Conservation (phyloP, 176 grass and related monocot genomes). For the Eleusine indica region DNA sequence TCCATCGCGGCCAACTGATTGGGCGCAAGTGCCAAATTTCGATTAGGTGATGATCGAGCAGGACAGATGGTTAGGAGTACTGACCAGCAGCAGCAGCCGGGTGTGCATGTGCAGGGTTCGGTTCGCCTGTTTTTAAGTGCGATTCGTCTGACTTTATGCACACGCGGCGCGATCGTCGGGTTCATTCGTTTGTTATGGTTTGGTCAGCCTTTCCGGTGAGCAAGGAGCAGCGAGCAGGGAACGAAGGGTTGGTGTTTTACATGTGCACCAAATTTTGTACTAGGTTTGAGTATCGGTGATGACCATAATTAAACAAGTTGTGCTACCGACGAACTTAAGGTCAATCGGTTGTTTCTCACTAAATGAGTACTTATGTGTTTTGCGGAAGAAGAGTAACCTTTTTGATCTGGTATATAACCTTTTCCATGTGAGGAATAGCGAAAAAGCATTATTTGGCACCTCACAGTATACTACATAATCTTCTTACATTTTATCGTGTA, state of each 20-base stretch:
- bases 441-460: no score
- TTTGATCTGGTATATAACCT: no score
- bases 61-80: background rate
- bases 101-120: conserved; percentile 34
- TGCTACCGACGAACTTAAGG: no score
- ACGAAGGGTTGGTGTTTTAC: conserved; percentile 1
- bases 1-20: background rate
- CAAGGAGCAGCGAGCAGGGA: no score
- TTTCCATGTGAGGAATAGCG: no score
- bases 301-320: no score
- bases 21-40: background rate
- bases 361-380: no score
- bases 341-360: no score
- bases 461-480: no score
- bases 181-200: background rate
- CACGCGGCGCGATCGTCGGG: conserved; percentile 13
- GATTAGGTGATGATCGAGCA: background rate
- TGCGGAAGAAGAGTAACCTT: no score
- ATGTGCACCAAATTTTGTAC: background rate
- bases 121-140: background rate
- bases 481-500: no score
- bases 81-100: background rate
- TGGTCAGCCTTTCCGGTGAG: conserved; percentile 6
- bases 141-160: conserved; percentile 29
- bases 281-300: no score